Percentiles rank a stretch among this genome's conserved stretches.
Evolutionary conservation across 2,329 filamentous ascomycete species (phyloP).

Genomic region (Sclerotinia minor): DNA sequence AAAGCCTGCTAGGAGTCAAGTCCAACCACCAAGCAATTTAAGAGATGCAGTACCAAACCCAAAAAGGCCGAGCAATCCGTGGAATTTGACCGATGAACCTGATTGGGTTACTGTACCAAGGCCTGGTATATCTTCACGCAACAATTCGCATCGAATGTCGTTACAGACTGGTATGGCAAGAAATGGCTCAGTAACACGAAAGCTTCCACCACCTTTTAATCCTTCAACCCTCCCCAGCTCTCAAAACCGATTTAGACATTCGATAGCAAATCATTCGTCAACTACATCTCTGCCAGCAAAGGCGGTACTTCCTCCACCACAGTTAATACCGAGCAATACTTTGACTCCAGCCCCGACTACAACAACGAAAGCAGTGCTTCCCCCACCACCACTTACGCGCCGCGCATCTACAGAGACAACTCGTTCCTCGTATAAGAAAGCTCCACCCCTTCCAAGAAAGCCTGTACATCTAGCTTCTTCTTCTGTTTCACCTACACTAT

Average conservation of each 20-base stretch:
- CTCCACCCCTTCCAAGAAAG: slow-evolving; percentile 39
- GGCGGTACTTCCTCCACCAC: slow-evolving; percentile 27
- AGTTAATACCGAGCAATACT: slow-evolving; percentile 25
- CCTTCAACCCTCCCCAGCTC: slow-evolving; percentile 24
- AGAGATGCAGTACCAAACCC: slow-evolving; percentile 68
- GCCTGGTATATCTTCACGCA: slow-evolving; percentile 38
- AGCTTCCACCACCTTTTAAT: slow-evolving; percentile 39
- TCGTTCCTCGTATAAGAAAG: slow-evolving; percentile 37
- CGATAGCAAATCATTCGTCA: slow-evolving; percentile 23
- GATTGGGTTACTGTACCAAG: slow-evolving; percentile 75
- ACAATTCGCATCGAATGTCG: slow-evolving; percentile 21
- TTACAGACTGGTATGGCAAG: slow-evolving; percentile 28
- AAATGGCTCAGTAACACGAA: slow-evolving; percentile 32
- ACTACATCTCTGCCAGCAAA: slow-evolving; percentile 20
- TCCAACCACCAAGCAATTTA: slow-evolving; percentile 67
- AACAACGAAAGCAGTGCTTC: slow-evolving; percentile 25
- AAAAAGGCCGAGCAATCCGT: slow-evolving; percentile 77
- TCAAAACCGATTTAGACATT: slow-evolving; percentile 17
- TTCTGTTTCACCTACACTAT: slow-evolving; percentile 27
- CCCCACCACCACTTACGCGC: slow-evolving; percentile 30
- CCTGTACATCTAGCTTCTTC: slow-evolving; percentile 39
- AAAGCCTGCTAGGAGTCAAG: slow-evolving; percentile 61
- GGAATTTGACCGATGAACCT: slow-evolving; percentile 68
- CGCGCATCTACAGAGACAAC: slow-evolving; percentile 37
- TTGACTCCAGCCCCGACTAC: slow-evolving; percentile 21